Base-by-base conservation (phyloP, 805 yeast genomes). In the Teunomyces tritomae region DNA sequence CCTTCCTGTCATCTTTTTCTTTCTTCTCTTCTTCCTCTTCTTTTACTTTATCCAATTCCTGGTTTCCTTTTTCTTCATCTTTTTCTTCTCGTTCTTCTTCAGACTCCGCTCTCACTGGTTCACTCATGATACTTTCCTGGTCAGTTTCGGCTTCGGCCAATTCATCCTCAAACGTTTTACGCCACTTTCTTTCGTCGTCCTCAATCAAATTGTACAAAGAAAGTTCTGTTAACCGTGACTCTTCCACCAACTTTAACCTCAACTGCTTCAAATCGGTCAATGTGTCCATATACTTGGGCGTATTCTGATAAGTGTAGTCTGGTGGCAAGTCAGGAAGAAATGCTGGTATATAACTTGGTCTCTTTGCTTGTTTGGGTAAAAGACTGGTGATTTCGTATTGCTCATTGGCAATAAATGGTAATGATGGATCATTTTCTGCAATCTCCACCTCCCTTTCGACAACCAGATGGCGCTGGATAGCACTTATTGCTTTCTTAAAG, bases 291-390 rank as follows among this genome's bases (percentile, higher is more conserved):
- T 73, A 90, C 52, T 77, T 76, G 0, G 96, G 86, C 0, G 96
- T 87, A 47, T 83, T 79, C 64, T 81, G 83, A 62, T 86, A 92
- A 0, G 98, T 92, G 65, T 91, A 95, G 58, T 89, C 96, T 0
- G 98, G 96, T 1, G 99, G 99, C 27, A 92, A 74, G 9, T 82
- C 82, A 0, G 99, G 99, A 56, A 92, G 69, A 84, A 90, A 90
- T 5, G 69, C 60, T 0, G 95, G 95, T 6, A 88, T 76, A 49
- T 80, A 80, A 4, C 63, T 60, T 1, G 76, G 73, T 27, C 55
- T 54, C n/a, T 47, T 42, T 5, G 62, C 51, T 41, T 30, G 84
- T 67, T 47, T 84, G 1, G 77, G 90, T 10, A 85, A 78, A 24
- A 87, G 71, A 43, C 76, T 70, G 2, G 80, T 72, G 3, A 82